Base-by-base conservation (phyloP, 306 rosid genomes). In the Quercus robur region DNA sequence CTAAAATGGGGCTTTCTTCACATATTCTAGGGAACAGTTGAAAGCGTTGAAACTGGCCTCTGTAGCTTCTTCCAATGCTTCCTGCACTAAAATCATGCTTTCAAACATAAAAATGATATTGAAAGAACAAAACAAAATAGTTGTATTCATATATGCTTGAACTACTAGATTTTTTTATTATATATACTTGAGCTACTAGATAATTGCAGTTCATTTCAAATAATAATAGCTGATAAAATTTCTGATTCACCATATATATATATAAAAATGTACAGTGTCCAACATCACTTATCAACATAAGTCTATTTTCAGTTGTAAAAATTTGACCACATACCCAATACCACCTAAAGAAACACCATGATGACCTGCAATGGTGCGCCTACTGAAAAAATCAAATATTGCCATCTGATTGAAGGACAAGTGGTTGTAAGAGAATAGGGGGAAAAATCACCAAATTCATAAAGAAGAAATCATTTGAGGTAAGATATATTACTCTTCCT, bases 291-390 rank as follows among this genome's bases (percentile, higher is more conserved):
- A 19, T 57, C 72, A 28, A 71, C 52, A 33, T 1, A 19, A 67
- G 44, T 30, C 17, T 67, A 3, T 4, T 67, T 67, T 35, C 26
- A 19, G 71, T 6, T 6, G 19, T 33, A 26, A 77, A 46, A 38
- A 28, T 77, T 73, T 73, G 71, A 72, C 76, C 56, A 85, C 88
- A 44, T 84, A 89, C 98, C 98, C 98, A 80, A 94, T 85, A 62
- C 98, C 98, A 76, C 98, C 98, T 75, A 94, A 76, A 74, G 98
- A 97, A 69, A 92, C 89, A 70, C 91, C 97, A 54, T 94, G 97
- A 84, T 44, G 64, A 77, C 87, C 87, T 58, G 94, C 87, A 67
- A 84, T 41, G 28, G 26, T 58, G 66, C 79, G 94, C 86, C 70
- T 92, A 58, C 4, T 33, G 72, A 67, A 67, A 33, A 67, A 67